Conservation (phyloP, 2,329 filamentous ascomycete genomes). For the Byssoonygena ceratinophila region DNA sequence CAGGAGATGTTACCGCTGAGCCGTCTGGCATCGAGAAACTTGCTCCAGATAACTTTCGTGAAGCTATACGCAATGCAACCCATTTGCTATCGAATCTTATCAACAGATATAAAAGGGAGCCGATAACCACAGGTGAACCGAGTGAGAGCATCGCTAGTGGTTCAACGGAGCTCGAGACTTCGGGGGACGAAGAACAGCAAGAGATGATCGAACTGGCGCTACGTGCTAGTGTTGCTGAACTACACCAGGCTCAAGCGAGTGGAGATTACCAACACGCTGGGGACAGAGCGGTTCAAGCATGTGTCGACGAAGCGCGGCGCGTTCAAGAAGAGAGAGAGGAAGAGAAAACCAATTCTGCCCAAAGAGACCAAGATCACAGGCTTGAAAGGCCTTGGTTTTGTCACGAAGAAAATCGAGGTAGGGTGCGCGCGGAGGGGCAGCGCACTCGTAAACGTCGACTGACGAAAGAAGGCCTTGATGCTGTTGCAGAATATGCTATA, state of each 20-base stretch:
- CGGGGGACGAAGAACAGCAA: conserved; percentile 59
- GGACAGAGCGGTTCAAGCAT: conserved; percentile 42
- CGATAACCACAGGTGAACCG: conserved; percentile 7
- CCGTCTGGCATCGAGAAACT: conserved; percentile 9
- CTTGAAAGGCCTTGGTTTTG: not conserved
- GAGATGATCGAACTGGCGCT: conserved; percentile 62
- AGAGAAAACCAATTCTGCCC: not conserved
- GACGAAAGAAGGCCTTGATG: conserved; percentile 54
- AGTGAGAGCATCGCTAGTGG: conserved; percentile 1
- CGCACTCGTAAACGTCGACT: conserved; percentile 35
- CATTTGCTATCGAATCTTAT: conserved; percentile 7
- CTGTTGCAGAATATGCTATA: conserved; percentile 65
- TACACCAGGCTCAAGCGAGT: conserved; percentile 33
- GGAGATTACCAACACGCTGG: conserved; percentile 39
- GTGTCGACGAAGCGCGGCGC: conserved; percentile 36
- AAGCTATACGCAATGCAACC: conserved; percentile 9
- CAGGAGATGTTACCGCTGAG: not conserved
- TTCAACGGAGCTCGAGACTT: not conserved
- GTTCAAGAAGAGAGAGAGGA: conserved; percentile 16
- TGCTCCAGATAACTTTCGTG: conserved; percentile 7
- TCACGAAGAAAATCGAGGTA: conserved; percentile 23
- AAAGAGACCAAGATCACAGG: not conserved
- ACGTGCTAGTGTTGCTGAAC: conserved; percentile 56
- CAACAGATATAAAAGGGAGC: conserved; percentile 8
- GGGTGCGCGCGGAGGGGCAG: not conserved